Base-by-base conservation (phyloP, 2,329 filamentous ascomycete genomes). In the Alternaria sp. region DNA sequence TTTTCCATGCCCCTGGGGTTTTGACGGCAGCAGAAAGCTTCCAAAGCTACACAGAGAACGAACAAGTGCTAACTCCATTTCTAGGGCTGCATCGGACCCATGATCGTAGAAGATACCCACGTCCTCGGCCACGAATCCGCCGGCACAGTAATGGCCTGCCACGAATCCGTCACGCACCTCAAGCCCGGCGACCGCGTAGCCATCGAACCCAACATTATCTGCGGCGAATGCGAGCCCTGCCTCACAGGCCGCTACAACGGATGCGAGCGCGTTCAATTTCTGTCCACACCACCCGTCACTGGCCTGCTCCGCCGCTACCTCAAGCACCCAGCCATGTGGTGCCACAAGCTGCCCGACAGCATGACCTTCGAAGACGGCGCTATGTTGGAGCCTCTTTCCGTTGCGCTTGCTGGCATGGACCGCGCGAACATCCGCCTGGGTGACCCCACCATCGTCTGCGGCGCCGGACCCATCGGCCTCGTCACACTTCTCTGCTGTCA, bases 81-180 rank as follows among this genome's bases (percentile, higher is more conserved):
- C 5, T 50, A 79, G 77, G 77, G 95, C 70, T 92, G 92, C 83
- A 98, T 98, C 78, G 95, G 95, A 26, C 94, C 94, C 71, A 97
- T 97, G 94, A 90, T 97, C 67, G 95, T 98, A 51, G 87, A 87
- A 70, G 91, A 87, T 75, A 91, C 94, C 76, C 95, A 97, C 81
- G 93, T 97, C 76, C 89, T 98, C 19, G 95, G 95, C 70, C 95
- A 98, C 85, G 95, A 98, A 83, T 96, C 93, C 45, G 91, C 93
- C 5, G 95, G 94, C 67, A 90, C 85, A 44, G 82, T 97, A 63
- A 87, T 97, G 70, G 91, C 93, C 15, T 90, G 90, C 57, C 92
- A 95, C 81, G 88, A 92, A 44, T 92, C 91, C 26, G 93, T 97
- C 62, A 93, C 85, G 28, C 81, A 84, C 73, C 87, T 97, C 78